Conservation (phyloP, 139 green algal species). For the Dunaliella primolecta region DNA sequence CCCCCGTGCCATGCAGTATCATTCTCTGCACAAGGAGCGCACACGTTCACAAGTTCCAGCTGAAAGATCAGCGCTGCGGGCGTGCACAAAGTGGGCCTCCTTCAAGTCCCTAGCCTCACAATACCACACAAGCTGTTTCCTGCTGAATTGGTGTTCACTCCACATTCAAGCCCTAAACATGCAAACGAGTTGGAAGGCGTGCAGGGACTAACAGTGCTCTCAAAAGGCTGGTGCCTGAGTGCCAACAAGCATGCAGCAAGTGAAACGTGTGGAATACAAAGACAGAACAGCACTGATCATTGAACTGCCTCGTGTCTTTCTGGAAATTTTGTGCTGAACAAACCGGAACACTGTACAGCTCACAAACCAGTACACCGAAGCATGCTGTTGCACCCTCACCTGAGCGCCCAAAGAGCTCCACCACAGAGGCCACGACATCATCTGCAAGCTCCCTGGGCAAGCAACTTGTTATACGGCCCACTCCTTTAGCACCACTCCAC, state of each 20-base stretch:
- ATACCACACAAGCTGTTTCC: too few species aligned
- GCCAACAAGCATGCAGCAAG: neutral
- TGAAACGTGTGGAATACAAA: constrained; percentile 1
- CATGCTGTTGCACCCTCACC: constrained; percentile 34
- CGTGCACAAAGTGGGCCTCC: too few species aligned
- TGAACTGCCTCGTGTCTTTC: neutral
- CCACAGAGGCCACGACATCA: constrained; percentile 74
- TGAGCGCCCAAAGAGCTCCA: constrained; percentile 65
- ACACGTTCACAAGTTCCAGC: too few species aligned
- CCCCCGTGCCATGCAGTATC: constrained; percentile 92
- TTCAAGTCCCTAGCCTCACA: too few species aligned
- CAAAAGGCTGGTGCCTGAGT: too few species aligned
- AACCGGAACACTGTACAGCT: too few species aligned
- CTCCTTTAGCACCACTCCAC: constrained; percentile 82
- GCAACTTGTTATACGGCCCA: constrained; percentile 78
- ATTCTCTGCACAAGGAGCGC: constrained; percentile 32
- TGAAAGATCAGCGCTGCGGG: too few species aligned
- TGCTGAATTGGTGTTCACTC: too few species aligned
- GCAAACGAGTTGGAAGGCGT: too few species aligned
- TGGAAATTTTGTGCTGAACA: neutral
- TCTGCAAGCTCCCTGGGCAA: constrained; percentile 82
- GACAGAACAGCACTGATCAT: neutral
- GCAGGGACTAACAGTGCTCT: too few species aligned
- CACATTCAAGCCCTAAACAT: too few species aligned
- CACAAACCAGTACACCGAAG: too few species aligned